Conservation (phyloP, 2,329 filamentous ascomycete species). For the Trichoderma guizhouense region DNA sequence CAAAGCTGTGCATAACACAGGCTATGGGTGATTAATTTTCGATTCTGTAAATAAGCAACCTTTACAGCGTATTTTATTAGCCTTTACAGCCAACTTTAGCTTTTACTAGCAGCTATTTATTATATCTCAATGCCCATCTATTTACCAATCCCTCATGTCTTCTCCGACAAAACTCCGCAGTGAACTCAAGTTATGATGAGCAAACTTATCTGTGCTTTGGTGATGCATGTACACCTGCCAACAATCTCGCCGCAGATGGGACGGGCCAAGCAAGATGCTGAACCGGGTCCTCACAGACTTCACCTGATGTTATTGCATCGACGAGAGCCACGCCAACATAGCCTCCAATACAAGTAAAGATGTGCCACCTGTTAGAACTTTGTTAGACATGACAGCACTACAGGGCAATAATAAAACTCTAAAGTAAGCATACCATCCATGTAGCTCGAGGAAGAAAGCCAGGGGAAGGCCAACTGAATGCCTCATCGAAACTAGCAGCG, state of each 20-base stretch:
- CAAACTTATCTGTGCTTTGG: neutral
- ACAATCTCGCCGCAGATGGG: conserved; percentile 21
- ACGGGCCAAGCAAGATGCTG: conserved; percentile 36
- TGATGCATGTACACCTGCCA: neutral
- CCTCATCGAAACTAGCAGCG: conserved; percentile 27
- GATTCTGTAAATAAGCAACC: too few species aligned
- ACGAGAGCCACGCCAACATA: conserved; percentile 39
- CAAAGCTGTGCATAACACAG: too few species aligned
- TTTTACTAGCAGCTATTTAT: too few species aligned
- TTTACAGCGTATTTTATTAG: too few species aligned
- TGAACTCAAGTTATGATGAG: neutral
- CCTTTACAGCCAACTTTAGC: too few species aligned
- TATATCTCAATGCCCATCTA: neutral
- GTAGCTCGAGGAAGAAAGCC: conserved; percentile 39
- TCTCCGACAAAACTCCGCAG: neutral
- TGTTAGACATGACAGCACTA: conserved; percentile 16
- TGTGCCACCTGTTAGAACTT: conserved; percentile 34
- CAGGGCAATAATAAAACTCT: neutral
- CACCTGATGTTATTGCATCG: conserved; percentile 35
- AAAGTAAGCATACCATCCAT: conserved; percentile 37
- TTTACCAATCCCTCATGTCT: neutral
- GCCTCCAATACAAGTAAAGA: conserved; percentile 41
- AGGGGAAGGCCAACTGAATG: conserved; percentile 33
- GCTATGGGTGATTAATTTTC: too few species aligned
- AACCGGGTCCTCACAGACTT: conserved; percentile 31